Evolutionary conservation across 495 filamentous ascomycete species (phyloP).

Genomic region (Lindgomyces ingoldianus): DNA sequence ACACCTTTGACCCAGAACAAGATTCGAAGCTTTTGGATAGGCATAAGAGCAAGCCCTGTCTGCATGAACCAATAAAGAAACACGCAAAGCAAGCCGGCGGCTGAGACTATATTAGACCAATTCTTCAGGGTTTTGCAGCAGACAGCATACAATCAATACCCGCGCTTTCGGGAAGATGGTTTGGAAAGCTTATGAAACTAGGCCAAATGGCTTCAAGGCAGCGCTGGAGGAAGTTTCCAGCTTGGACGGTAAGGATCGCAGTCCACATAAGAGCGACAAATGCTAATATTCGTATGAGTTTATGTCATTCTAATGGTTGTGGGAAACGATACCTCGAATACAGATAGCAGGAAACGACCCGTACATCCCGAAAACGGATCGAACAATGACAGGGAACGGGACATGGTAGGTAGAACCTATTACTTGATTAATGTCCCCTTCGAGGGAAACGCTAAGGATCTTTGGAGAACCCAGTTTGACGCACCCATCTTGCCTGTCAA

Average conservation of each 20-base stretch:
- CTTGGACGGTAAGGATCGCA: conserved; percentile 53
- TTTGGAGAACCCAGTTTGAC: too few relatives aligned
- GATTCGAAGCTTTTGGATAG: conserved; percentile 36
- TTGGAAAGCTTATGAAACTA: conserved; percentile 57
- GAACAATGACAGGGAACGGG: conserved; percentile 76
- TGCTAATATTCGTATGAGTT: conserved; percentile 40
- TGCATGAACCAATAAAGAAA: conserved; percentile 55
- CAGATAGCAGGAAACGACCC: conserved; percentile 60
- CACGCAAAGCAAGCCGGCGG: conserved; percentile 52
- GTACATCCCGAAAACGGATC: conserved; percentile 83
- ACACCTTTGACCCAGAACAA: conserved; percentile 40
- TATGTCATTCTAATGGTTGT: conserved; percentile 20
- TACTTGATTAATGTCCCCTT: too few relatives aligned
- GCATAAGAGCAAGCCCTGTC: conserved; percentile 43
- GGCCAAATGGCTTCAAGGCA: conserved; percentile 70
- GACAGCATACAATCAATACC: conserved; percentile 48
- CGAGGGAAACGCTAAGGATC: too few relatives aligned
- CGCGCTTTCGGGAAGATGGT: conserved; percentile 49
- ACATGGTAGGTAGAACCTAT: conserved; percentile 91
- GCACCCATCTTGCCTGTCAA: conserved; percentile 54
- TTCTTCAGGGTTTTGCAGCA: background rate
- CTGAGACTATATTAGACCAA: conserved; percentile 11
- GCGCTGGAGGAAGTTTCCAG: conserved; percentile 49
- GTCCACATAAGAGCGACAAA: conserved; percentile 56
- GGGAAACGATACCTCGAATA: conserved; percentile 41